These are phyloP conservation scores for Paramecium biaurelia DNA, from an alignment of 73 alveolate genomes.

Conservation along the genomic window DNA sequence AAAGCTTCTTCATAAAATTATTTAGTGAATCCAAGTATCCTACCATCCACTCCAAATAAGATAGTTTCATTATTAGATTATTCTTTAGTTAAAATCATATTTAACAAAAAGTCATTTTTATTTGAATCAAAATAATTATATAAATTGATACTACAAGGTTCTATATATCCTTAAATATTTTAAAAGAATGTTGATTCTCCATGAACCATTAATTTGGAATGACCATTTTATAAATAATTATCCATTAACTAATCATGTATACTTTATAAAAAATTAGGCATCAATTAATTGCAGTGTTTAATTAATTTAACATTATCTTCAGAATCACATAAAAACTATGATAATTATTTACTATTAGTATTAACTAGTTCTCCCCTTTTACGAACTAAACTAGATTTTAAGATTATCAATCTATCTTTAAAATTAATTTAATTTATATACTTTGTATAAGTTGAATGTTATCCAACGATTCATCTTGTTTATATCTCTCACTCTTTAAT, in stretches of 20 bases:
- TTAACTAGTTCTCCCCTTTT: neutral
- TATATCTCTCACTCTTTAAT: neutral
- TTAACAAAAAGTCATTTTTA: neutral
- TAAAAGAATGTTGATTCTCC: conserved; percentile 5
- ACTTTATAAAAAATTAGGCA: neutral
- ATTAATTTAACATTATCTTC: neutral
- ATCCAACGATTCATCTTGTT: conserved; percentile 27
- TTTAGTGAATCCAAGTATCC: neutral
- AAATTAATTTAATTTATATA: neutral
- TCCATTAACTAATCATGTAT: conserved; percentile 30
- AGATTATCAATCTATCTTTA: neutral
- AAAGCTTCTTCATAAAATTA: neutral
- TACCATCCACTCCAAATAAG: conserved; percentile 22
- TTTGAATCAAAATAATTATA: neutral
- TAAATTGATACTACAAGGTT: neutral
- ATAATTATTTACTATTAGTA: neutral
- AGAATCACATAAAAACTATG: neutral
- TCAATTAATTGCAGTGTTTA: neutral
- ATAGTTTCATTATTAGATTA: neutral
- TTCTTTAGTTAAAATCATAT: neutral
- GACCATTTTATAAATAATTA: conserved; percentile 6
- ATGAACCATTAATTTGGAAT: conserved; percentile 13
- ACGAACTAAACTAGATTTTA: neutral
- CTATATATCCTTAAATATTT: neutral
- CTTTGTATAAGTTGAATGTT: neutral